phyloP scores from a whole-genome alignment of 2,329 filamentous ascomycete genomes.

The Calonectria multiphialidica region DNA sequence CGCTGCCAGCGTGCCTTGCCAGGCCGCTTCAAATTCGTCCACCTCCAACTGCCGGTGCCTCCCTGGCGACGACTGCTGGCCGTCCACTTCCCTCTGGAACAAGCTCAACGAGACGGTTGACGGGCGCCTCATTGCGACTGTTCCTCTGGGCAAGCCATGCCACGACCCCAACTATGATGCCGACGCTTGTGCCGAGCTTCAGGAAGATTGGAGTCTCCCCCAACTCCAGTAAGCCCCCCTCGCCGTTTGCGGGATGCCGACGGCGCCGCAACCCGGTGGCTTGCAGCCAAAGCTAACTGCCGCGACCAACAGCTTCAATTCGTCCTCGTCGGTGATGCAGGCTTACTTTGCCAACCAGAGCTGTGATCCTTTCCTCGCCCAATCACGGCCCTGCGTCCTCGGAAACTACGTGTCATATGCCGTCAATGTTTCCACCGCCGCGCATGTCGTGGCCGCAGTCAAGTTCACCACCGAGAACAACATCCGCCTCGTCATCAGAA shows the following conservation, averaged over 20 bases:
- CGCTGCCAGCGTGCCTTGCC: constrained; percentile 15
- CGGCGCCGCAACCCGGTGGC: background rate
- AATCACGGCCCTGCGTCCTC: constrained; percentile 53
- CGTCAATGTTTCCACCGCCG: constrained; percentile 47
- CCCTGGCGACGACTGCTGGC: constrained; percentile 67
- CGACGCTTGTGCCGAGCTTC: constrained; percentile 55
- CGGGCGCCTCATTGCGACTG: constrained; percentile 63
- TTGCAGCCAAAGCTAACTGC: constrained; percentile 12
- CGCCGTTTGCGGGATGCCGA: background rate
- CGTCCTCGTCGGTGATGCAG: constrained; percentile 48
- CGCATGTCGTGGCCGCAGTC: constrained; percentile 49
- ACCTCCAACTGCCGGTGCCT: constrained; percentile 57
- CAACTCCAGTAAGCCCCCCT: constrained; percentile 56
- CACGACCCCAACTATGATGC: constrained; percentile 62
- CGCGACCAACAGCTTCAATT: constrained; percentile 28
- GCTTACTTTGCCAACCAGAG: constrained; percentile 54
- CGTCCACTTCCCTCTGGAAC: constrained; percentile 57
- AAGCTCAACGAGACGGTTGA: constrained; percentile 62
- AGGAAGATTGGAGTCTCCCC: constrained; percentile 57
- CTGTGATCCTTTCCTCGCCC: constrained; percentile 52
- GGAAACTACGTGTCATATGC: constrained; percentile 60
- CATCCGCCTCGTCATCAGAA: constrained; percentile 63
- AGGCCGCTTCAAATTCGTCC: constrained; percentile 1
- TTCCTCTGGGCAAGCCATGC: constrained; percentile 63
- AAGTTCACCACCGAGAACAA: constrained; percentile 51